Percentiles rank a stretch among this genome's conserved stretches.
These are phyloP conservation scores for Lepiota brunneoincarnata DNA, from an alignment of 768 basidiomycete species.

Conservation along the genomic window DNA sequence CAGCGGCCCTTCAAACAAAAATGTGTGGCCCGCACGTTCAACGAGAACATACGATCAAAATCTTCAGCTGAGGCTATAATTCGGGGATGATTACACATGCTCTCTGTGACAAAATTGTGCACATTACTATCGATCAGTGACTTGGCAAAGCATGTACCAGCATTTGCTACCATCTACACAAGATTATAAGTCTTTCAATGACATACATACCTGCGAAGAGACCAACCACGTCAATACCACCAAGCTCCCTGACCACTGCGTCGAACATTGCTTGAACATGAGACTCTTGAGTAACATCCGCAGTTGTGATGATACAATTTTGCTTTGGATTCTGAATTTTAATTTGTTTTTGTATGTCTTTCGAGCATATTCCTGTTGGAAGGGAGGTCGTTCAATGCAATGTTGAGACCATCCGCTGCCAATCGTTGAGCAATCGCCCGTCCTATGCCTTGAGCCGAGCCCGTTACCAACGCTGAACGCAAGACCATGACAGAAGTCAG, in stretches of 20 bases:
- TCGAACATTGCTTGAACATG: conserved; percentile 40
- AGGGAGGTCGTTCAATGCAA: conserved; percentile 44
- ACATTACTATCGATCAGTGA: conserved; percentile 15
- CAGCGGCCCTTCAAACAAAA: conserved; percentile 65
- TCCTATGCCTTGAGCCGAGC: conserved; percentile 47
- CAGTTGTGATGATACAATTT: conserved; percentile 18
- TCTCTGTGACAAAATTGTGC: background rate
- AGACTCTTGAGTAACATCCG: conserved; percentile 38
- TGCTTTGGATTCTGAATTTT: conserved; percentile 17
- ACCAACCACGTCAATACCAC: conserved; percentile 48
- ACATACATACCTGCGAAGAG: background rate
- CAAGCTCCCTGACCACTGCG: conserved; percentile 29
- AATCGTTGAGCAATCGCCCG: conserved; percentile 43
- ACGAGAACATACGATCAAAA: conserved; percentile 38
- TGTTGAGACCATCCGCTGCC: conserved; percentile 42
- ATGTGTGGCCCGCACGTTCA: conserved; percentile 58
- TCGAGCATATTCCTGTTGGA: conserved; percentile 23
- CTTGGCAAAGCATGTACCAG: conserved; percentile 26
- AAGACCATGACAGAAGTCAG: no score
- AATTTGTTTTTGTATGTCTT: conserved; percentile 26
- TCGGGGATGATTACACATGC: no score
- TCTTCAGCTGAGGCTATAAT: conserved; percentile 28
- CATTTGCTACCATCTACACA: conserved; percentile 44
- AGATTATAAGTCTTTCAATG: background rate
- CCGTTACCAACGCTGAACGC: conserved; percentile 28